These are phyloP conservation scores for Apiotrichum domesticum DNA, from an alignment of 1,284 basidiomycete species.

Conservation along the genomic window DNA sequence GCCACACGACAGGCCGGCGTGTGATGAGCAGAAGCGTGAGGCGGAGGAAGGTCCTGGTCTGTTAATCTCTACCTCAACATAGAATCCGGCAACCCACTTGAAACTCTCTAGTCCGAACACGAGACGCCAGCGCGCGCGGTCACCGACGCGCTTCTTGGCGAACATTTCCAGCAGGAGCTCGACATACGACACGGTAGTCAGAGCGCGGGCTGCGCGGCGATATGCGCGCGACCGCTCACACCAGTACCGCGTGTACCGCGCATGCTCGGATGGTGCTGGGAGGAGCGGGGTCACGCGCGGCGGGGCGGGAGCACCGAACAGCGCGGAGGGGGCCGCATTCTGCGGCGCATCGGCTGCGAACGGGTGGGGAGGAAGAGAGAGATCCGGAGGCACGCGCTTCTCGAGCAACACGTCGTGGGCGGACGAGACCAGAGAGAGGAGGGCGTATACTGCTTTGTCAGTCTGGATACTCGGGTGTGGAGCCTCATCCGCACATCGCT, in stretches of 20 bases:
- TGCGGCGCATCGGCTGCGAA: slow-evolving; percentile 55
- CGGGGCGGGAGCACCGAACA: slow-evolving; percentile 6
- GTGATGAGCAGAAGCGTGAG: slow-evolving; percentile 65
- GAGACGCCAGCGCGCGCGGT: slow-evolving; percentile 61
- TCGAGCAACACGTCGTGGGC: slow-evolving; percentile 80
- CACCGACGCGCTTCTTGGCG: slow-evolving; percentile 56
- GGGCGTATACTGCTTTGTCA: slow-evolving; percentile 35
- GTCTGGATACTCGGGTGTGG: background rate
- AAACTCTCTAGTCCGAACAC: slow-evolving; percentile 66
- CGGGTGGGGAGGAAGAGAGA: slow-evolving; percentile 57
- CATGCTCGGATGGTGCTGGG: slow-evolving; percentile 39
- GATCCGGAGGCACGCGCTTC: slow-evolving; percentile 56
- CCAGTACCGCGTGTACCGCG: slow-evolving; percentile 72
- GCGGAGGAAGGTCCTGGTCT: slow-evolving; percentile 61
- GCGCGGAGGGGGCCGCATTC: slow-evolving; percentile 36
- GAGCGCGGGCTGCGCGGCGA: slow-evolving; percentile 64
- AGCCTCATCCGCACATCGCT: no score
- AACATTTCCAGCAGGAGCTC: slow-evolving; percentile 82
- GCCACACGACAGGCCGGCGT: slow-evolving; percentile 63
- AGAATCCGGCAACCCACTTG: slow-evolving; percentile 57
- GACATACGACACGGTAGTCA: slow-evolving; percentile 69
- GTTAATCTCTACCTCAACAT: background rate
- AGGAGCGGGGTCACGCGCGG: slow-evolving; percentile 25
- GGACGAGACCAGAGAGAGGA: slow-evolving; percentile 38
- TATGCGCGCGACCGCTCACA: slow-evolving; percentile 60